Conservation (phyloP, 495 filamentous ascomycete species). For the Friedmanniomyces simplex region DNA sequence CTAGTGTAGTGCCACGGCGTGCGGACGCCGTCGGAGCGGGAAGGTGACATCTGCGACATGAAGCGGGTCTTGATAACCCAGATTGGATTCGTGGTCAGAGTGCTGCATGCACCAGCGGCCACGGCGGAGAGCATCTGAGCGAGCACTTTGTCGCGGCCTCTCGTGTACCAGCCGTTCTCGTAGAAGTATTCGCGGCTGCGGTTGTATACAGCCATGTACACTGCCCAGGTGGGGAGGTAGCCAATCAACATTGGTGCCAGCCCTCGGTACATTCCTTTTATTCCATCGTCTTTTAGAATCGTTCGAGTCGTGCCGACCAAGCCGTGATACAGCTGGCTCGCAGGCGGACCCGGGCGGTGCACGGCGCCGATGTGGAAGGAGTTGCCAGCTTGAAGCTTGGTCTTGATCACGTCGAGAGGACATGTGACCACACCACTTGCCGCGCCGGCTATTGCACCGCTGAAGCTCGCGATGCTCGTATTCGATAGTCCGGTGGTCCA, state of each 20-base stretch:
- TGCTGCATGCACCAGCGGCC: constrained; percentile 81
- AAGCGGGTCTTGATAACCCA: constrained; percentile 99
- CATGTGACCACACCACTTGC: constrained; percentile 91
- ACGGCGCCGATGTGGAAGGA: constrained; percentile 43
- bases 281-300: constrained; percentile 79
- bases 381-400: constrained; percentile 92
- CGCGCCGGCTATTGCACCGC: constrained; percentile 80
- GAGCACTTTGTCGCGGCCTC: constrained; percentile 47
- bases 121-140: constrained; percentile 67
- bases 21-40: constrained; percentile 43
- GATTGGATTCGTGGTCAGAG: constrained; percentile 94
- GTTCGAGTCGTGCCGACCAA: constrained; percentile 72
- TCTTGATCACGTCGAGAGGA: constrained; percentile 98
- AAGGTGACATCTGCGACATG: constrained; percentile 67
- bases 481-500: constrained; percentile 42
- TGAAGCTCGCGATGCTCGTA: constrained; percentile 51
- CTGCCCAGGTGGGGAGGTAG: constrained; percentile 95
- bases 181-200: constrained; percentile 64
- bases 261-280: constrained; percentile 87
- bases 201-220: constrained; percentile 95
- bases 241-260: constrained; percentile 88
- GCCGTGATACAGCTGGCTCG: constrained; percentile 61
- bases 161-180: constrained; percentile 16
- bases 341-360: constrained; percentile 37
- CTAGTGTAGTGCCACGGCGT: constrained; percentile 81